phyloP scores from a whole-genome alignment of 169 alveolate genomes.

The Theileria parva region DNA sequence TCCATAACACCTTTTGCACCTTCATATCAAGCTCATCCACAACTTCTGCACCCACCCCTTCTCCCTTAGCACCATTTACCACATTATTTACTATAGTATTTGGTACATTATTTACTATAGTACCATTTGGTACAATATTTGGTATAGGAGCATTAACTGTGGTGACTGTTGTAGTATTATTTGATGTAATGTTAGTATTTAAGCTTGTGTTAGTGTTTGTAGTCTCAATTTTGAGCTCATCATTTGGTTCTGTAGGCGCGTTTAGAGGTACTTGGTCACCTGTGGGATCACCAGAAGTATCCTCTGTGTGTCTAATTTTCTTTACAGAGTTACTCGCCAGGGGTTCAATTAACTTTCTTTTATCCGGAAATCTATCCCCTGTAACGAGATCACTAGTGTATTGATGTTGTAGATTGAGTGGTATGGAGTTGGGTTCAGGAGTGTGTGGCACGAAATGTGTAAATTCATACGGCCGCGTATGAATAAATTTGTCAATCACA shows the following conservation, averaged over 20 bases:
- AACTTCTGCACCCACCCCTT: too few relatives aligned
- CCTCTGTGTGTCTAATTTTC: neutral
- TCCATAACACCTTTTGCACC: conserved; percentile 46
- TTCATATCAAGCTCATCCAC: conserved; percentile 7
- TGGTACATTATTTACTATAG: neutral
- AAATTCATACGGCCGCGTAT: neutral
- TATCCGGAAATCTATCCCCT: too few relatives aligned
- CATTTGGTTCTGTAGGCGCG: neutral
- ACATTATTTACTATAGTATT: neutral
- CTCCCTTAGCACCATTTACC: conserved; percentile 1
- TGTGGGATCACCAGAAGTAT: neutral
- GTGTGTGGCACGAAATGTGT: neutral
- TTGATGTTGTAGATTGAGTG: neutral
- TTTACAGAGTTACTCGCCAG: neutral
- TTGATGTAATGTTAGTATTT: too few relatives aligned
- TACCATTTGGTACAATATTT: too few relatives aligned
- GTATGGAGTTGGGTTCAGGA: neutral
- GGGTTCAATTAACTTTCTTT: too few relatives aligned
- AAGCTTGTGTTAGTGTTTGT: too few relatives aligned
- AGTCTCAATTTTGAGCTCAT: too few relatives aligned
- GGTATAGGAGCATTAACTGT: too few relatives aligned
- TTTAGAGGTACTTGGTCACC: neutral
- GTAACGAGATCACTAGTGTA: too few relatives aligned
- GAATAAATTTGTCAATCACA: conserved; percentile 6
- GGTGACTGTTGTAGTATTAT: too few relatives aligned